phyloP scores from a whole-genome alignment of 108 stramenopile genomes.

The Schizochytrium sp. region DNA sequence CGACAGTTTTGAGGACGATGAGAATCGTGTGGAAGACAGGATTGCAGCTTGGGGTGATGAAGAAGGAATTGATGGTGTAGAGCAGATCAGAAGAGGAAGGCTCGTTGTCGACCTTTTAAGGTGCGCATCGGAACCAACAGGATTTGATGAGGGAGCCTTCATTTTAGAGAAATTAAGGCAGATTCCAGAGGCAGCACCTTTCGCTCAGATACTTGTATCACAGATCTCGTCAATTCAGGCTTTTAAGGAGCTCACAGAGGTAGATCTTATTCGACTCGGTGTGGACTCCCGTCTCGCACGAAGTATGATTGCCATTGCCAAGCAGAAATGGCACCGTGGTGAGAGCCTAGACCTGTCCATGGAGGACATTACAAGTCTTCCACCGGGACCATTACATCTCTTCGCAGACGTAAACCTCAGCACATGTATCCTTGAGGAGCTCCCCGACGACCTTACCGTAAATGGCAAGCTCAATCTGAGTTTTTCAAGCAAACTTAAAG shows the following conservation, averaged over 20 bases:
- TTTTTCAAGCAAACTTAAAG: not conserved
- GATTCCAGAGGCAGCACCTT: no score
- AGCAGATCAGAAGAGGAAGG: no score
- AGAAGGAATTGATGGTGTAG: no score
- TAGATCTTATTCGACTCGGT: not conserved
- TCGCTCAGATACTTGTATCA: no score
- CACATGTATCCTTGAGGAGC: not conserved
- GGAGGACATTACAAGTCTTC: not conserved
- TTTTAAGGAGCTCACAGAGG: not conserved
- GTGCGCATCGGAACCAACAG: no score
- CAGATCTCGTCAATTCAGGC: no score
- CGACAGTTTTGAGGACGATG: no score
- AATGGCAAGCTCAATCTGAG: not conserved
- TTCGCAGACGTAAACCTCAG: not conserved
- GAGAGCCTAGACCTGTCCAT: constrained; percentile 5
- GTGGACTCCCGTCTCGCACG: not conserved
- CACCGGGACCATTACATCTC: not conserved
- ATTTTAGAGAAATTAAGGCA: no score
- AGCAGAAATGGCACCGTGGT: not conserved
- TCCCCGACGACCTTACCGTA: not conserved
- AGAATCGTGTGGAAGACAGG: no score
- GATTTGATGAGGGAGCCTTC: no score
- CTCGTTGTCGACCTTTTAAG: no score
- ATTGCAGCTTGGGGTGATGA: no score
- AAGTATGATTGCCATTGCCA: not conserved